Conservation (phyloP, 208 protist genomes). For the Crithidia bombi region DNA sequence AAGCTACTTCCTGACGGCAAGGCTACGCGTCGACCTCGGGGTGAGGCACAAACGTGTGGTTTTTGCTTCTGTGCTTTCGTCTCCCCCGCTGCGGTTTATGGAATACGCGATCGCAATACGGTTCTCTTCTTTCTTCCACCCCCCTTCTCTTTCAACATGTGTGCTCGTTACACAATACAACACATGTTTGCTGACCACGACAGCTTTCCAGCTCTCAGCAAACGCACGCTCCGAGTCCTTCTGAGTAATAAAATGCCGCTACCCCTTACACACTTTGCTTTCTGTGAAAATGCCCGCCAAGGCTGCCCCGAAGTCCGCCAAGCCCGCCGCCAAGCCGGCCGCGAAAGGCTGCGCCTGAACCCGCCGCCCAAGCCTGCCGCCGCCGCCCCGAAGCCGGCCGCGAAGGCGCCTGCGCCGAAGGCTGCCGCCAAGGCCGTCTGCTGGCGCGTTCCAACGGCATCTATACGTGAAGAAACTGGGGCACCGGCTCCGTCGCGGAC, state of each 20-base stretch:
- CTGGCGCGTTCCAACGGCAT: constrained; percentile 69
- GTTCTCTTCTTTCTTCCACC: background rate
- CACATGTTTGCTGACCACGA: background rate
- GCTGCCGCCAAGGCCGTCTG: constrained; percentile 41
- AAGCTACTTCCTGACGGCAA: no score
- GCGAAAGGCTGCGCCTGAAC: constrained; percentile 54
- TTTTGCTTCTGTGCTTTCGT: background rate
- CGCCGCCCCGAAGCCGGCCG: constrained; percentile 42
- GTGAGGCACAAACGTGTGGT: background rate
- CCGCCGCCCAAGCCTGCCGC: constrained; percentile 48
- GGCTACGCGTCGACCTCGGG: no score
- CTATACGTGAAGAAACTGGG: constrained; percentile 91
- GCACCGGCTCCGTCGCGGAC: constrained; percentile 70
- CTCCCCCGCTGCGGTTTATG: no score
- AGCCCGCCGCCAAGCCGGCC: constrained; percentile 45
- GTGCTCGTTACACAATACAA: background rate
- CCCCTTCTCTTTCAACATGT: background rate
- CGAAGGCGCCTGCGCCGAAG: constrained; percentile 48
- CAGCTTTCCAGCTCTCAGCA: constrained; percentile 44
- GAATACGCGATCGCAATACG: background rate
- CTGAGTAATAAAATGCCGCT: constrained; percentile 85
- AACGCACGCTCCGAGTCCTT: constrained; percentile 81
- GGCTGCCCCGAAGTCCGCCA: constrained; percentile 22
- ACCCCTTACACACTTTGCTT: constrained; percentile 25
- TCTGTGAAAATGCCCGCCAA: constrained; percentile 61